Percentiles rank a stretch among this genome's conserved stretches.
phyloP scores from a whole-genome alignment of 108 stramenopile species.

The Cyclotella baltica region DNA sequence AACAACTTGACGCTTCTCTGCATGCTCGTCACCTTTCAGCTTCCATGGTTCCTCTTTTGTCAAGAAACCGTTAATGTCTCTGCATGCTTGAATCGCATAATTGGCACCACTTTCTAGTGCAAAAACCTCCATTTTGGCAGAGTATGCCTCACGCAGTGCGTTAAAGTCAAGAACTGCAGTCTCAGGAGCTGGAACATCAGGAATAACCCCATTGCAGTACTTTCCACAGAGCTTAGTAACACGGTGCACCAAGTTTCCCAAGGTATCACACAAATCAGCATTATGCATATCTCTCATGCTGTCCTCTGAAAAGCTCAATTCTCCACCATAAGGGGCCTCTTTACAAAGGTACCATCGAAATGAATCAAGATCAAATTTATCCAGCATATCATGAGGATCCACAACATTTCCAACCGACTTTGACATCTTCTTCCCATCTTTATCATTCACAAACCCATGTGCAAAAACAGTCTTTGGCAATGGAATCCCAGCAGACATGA shows the following conservation, averaged over 20 bases:
- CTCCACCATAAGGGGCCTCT: constrained; percentile 95
- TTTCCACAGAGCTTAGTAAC: constrained; percentile 90
- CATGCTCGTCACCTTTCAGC: constrained; percentile 89
- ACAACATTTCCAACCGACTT: constrained; percentile 98
- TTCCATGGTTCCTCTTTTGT: constrained; percentile 97
- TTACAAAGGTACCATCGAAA: constrained; percentile 96
- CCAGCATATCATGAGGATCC: constrained; percentile 97
- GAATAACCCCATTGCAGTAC: constrained; percentile 89
- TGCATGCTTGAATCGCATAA: constrained; percentile 79
- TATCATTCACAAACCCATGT: constrained; percentile 97
- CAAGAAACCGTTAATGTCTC: constrained; percentile 94
- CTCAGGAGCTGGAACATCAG: constrained; percentile 65
- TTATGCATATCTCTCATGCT: constrained; percentile 94
- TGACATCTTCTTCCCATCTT: constrained; percentile 98
- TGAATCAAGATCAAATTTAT: constrained; percentile 91
- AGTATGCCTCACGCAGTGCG: constrained; percentile 60
- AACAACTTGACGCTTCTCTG: constrained; percentile 72
- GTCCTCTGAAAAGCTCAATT: constrained; percentile 88
- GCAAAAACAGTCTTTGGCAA: constrained; percentile 94
- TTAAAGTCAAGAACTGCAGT: constrained; percentile 65
- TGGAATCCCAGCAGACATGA: constrained; percentile 93
- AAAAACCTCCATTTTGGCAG: constrained; percentile 79
- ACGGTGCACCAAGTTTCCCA: constrained; percentile 97
- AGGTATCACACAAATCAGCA: constrained; percentile 93
- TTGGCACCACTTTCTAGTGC: constrained; percentile 82